A percentile compares a stretch with the other conserved stretches of the same genome.
Evolutionary conservation across 305 asterid species (phyloP).

Genomic region (Fraxinus greggii): DNA sequence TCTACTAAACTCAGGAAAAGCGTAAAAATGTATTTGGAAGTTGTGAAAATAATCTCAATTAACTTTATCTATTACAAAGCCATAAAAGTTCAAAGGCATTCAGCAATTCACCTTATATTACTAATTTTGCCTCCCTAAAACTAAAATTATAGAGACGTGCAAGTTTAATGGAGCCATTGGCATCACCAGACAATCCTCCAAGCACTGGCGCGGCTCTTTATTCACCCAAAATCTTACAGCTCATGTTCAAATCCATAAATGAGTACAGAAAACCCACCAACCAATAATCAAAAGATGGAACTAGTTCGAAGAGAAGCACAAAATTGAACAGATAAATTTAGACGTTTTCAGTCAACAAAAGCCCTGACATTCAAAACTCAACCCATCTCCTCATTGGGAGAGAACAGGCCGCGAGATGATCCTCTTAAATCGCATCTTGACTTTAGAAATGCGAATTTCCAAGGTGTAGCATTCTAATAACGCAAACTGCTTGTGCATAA

Average conservation of each 20-base stretch:
- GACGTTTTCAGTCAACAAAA: neutral
- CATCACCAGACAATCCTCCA: too few species aligned
- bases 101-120: too few species aligned
- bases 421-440: slow-evolving; percentile 18
- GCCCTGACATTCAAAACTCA: slow-evolving; percentile 10
- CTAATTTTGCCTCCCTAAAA: too few species aligned
- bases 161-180: too few species aligned
- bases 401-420: slow-evolving; percentile 30
- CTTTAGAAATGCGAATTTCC: slow-evolving; percentile 18
- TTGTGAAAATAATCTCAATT: too few species aligned
- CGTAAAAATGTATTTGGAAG: too few species aligned
- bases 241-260: neutral
- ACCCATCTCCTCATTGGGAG: slow-evolving; percentile 35
- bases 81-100: too few species aligned
- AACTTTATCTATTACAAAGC: too few species aligned
- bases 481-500: slow-evolving; percentile 10
- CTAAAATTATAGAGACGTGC: too few species aligned
- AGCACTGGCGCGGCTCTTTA: neutral
- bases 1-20: neutral
- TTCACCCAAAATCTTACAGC: neutral
- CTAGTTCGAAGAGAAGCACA: neutral
- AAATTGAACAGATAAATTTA: neutral
- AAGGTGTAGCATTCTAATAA: slow-evolving; percentile 13
- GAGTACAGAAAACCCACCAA: neutral
- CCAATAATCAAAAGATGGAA: neutral